These are phyloP conservation scores for Colletotrichum shisoi DNA, from an alignment of 2,329 filamentous ascomycete genomes.

Conservation along the genomic window DNA sequence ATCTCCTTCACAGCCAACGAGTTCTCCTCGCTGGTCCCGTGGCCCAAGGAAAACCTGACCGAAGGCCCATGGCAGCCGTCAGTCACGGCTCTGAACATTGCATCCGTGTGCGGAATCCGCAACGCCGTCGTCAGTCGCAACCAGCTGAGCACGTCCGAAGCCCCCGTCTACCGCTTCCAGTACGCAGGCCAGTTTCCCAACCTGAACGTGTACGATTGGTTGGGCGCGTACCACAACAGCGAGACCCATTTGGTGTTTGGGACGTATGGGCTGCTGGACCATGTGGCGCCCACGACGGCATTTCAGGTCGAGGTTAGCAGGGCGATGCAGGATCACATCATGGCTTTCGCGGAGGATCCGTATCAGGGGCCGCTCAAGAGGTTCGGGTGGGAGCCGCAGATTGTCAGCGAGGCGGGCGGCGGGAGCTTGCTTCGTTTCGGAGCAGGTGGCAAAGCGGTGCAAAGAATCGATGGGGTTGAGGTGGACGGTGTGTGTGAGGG, in stretches of 20 bases:
- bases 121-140: slow-evolving; percentile 44
- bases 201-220: slow-evolving; percentile 50
- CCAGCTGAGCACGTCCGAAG: slow-evolving; percentile 38
- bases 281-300: slow-evolving; percentile 42
- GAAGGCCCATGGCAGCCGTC: slow-evolving; percentile 43
- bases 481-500: slow-evolving; percentile 37
- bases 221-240: slow-evolving; percentile 53
- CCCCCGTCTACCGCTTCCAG: slow-evolving; percentile 51
- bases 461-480: slow-evolving; percentile 38
- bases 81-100: slow-evolving; percentile 37
- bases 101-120: slow-evolving; percentile 44
- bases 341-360: slow-evolving; percentile 44
- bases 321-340: slow-evolving; percentile 44
- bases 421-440: slow-evolving; percentile 36
- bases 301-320: slow-evolving; percentile 42
- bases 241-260: slow-evolving; percentile 52
- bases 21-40: slow-evolving; percentile 43
- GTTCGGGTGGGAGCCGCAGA: slow-evolving; percentile 40
- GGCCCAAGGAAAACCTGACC: slow-evolving; percentile 44
- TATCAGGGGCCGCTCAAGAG: slow-evolving; percentile 41
- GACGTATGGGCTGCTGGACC: slow-evolving; percentile 46
- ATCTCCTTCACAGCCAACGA: slow-evolving; percentile 49
- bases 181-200: slow-evolving; percentile 54
- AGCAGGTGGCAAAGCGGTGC: slow-evolving; percentile 39
- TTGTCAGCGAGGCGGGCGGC: slow-evolving; percentile 40